A percentile compares a stretch with the other conserved stretches of the same genome.
Conservation (phyloP, 306 rosid species). For the Oemleria cerasiformis region DNA sequence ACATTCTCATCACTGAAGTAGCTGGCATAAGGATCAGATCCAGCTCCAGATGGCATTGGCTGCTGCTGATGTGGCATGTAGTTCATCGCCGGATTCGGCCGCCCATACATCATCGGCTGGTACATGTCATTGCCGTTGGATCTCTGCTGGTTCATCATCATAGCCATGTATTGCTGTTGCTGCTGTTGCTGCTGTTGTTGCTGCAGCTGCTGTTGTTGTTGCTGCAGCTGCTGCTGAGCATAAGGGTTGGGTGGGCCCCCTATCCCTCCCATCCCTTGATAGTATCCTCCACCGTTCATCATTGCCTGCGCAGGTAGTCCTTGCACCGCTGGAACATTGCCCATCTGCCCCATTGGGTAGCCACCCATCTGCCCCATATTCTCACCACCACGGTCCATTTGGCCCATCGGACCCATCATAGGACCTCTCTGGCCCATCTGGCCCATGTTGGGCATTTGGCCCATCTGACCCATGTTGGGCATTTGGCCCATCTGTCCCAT, state of each 20-base stretch:
- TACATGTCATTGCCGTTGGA: conserved; percentile 49
- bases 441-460: conserved; percentile 16
- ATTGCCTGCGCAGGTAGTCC: conserved; percentile 67
- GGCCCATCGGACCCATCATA: conserved; percentile 32
- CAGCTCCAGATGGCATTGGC: conserved; percentile 43
- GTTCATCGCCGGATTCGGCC: conserved; percentile 44
- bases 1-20: conserved; percentile 84
- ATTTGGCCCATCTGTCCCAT: neutral
- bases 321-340: conserved; percentile 68
- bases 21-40: conserved; percentile 53
- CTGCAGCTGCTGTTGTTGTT: conserved; percentile 23
- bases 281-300: conserved; percentile 56
- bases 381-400: neutral
- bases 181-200: conserved; percentile 26
- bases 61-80: conserved; percentile 37
- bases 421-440: too few relatives aligned
- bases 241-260: conserved; percentile 35
- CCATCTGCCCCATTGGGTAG: conserved; percentile 46
- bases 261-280: conserved; percentile 53
- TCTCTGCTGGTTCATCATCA: conserved; percentile 84
- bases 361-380: conserved; percentile 35
- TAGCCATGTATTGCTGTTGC: conserved; percentile 76
- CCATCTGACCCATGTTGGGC: conserved; percentile 12
- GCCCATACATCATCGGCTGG: conserved; percentile 67
- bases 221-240: conserved; percentile 28